phyloP scores from a whole-genome alignment of 495 filamentous ascomycete genomes.

The Hapsidospora chrysogenum region DNA sequence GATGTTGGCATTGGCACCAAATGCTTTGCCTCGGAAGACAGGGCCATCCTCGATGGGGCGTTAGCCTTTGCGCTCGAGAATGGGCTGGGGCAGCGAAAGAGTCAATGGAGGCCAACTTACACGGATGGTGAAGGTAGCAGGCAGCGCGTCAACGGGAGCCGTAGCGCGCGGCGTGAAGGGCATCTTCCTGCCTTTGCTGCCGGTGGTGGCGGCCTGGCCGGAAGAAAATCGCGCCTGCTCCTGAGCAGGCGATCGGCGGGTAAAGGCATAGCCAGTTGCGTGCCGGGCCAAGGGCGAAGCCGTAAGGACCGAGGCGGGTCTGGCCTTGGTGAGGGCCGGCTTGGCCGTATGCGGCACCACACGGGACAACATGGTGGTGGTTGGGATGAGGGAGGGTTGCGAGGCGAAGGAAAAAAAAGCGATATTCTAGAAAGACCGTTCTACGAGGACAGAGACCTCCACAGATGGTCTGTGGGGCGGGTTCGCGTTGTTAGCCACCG shows the following conservation, averaged over 20 bases:
- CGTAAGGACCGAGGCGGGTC: constrained; percentile 13
- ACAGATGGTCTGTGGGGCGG: constrained; percentile 82
- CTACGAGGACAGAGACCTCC: constrained; percentile 58
- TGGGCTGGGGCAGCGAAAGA: neutral
- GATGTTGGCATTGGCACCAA: constrained; percentile 80
- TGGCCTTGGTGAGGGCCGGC: constrained; percentile 14
- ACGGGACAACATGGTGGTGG: constrained; percentile 50
- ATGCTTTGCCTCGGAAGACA: constrained; percentile 85
- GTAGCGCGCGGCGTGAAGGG: constrained; percentile 28
- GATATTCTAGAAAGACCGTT: no score
- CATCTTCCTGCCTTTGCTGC: constrained; percentile 46
- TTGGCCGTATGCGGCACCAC: constrained; percentile 38
- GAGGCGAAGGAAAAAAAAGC: neutral
- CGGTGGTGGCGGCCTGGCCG: constrained; percentile 34
- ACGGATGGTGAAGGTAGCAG: constrained; percentile 86
- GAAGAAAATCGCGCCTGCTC: constrained; percentile 38
- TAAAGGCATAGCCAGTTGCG: no score
- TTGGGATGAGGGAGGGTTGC: constrained; percentile 5
- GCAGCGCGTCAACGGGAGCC: constrained; percentile 44
- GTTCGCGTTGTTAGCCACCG: no score
- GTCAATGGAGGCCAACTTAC: constrained; percentile 25
- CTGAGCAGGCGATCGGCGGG: constrained; percentile 17
- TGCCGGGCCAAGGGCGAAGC: no score
- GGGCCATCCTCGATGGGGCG: constrained; percentile 47
- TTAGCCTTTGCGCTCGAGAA: constrained; percentile 2